phyloP scores from a whole-genome alignment of 75 land plant species.

The Gnetum montanum region DNA sequence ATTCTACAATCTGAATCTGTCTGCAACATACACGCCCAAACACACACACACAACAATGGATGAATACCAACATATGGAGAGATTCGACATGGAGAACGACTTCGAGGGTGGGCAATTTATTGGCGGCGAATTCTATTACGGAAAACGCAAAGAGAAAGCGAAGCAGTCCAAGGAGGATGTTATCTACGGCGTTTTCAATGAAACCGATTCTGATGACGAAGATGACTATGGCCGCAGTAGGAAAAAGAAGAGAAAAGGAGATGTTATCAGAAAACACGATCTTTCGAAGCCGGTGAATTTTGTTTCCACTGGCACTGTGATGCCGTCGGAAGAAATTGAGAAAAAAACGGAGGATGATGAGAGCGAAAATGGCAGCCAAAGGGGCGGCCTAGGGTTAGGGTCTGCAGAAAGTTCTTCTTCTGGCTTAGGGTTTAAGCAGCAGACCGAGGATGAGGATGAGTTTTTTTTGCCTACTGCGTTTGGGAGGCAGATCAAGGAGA shows the following conservation, averaged over 20 bases:
- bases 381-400: conserved; percentile 10
- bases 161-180: conserved; percentile 83
- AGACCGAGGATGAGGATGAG: conserved; percentile 27
- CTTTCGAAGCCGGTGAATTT: conserved; percentile 83
- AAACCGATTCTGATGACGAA: conserved; percentile 35
- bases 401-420: too few species aligned
- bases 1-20: too few species aligned
- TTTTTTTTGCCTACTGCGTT: conserved; percentile 71
- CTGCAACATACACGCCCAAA: too few species aligned
- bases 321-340: conserved; percentile 63
- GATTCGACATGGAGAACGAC: conserved; percentile 79
- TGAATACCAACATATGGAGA: conserved; percentile 83
- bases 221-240: conserved; percentile 17
- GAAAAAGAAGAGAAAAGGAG: conserved; percentile 28
- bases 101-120: conserved; percentile 79
- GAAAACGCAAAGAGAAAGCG: conserved; percentile 51
- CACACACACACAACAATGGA: conserved; percentile 54
- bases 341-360: conserved; percentile 19
- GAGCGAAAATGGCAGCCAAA: conserved; percentile 4
- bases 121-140: conserved; percentile 70
- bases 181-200: conserved; percentile 67
- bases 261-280: conserved; percentile 35
- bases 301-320: conserved; percentile 69
- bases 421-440: background rate
- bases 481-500: conserved; percentile 79